These are phyloP conservation scores for Achaetomium macrosporum DNA, from an alignment of 2,329 filamentous ascomycete genomes.

Conservation along the genomic window DNA sequence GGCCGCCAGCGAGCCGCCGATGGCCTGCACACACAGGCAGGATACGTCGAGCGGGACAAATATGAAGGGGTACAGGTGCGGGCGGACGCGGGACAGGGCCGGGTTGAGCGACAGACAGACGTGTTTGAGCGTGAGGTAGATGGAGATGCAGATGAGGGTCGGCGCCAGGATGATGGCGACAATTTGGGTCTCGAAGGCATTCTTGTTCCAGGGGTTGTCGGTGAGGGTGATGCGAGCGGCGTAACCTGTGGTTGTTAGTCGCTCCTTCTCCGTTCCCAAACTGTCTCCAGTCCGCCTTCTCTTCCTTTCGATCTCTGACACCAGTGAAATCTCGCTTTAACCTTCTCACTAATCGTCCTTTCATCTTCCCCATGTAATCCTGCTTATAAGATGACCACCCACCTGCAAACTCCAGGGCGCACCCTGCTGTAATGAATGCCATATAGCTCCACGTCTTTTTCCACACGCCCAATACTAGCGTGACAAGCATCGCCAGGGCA, in stretches of 20 bases:
- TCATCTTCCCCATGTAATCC: not conserved
- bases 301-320: no score
- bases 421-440: constrained; percentile 42
- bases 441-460: constrained; percentile 53
- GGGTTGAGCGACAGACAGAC: constrained; percentile 45
- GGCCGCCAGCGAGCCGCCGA: constrained; percentile 52
- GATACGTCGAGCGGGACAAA: constrained; percentile 56
- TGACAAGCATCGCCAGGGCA: constrained; percentile 37
- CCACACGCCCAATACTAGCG: constrained; percentile 40
- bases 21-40: constrained; percentile 53
- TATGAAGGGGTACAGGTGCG: constrained; percentile 48
- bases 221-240: constrained; percentile 45
- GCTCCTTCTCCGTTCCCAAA: not conserved
- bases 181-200: constrained; percentile 54
- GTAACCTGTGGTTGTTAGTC: constrained; percentile 39
- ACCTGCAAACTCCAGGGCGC: constrained; percentile 48
- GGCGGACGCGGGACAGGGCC: constrained; percentile 44
- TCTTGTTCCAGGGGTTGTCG: constrained; percentile 48
- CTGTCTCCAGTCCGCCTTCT: not conserved
- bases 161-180: constrained; percentile 54
- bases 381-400: not conserved
- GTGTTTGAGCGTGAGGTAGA: constrained; percentile 61
- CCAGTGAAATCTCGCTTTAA: no score
- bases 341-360: not conserved
- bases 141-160: constrained; percentile 55